phyloP scores from a whole-genome alignment of 495 filamentous ascomycete genomes.

The Xylaria flabelliformis region DNA sequence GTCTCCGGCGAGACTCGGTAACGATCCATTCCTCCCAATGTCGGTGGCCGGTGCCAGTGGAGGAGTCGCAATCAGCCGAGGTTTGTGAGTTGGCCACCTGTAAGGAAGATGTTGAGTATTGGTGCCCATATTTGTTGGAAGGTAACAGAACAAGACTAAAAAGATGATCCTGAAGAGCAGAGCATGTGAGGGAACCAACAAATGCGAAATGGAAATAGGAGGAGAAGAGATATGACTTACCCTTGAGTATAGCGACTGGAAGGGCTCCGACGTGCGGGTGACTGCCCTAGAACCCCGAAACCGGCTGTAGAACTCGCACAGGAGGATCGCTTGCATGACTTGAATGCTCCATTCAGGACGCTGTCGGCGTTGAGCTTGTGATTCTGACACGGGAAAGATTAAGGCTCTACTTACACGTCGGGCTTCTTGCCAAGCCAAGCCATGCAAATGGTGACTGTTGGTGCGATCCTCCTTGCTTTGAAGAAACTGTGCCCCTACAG shows the following conservation, averaged over 20 bases:
- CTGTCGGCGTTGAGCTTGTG: conserved; percentile 38
- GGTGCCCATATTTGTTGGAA: conserved; percentile 44
- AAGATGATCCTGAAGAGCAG: conserved; percentile 41
- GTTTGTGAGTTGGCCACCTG: conserved; percentile 48
- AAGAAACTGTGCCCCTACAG: conserved; percentile 55
- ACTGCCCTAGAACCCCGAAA: conserved; percentile 58
- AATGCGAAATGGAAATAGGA: conserved; percentile 39
- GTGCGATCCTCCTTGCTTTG: conserved; percentile 52
- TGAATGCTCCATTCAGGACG: conserved; percentile 53
- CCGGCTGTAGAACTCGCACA: conserved; percentile 60
- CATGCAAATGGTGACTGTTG: conserved; percentile 52
- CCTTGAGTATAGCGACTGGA: conserved; percentile 58
- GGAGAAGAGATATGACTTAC: conserved; percentile 52
- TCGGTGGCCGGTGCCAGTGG: conserved; percentile 34
- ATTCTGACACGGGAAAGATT: background rate
- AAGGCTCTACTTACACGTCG: conserved; percentile 35
- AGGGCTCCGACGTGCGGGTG: conserved; percentile 51
- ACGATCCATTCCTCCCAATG: conserved; percentile 58
- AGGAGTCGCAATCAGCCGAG: conserved; percentile 37
- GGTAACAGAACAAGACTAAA: conserved; percentile 46
- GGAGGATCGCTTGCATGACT: conserved; percentile 61
- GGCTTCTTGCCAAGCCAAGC: conserved; percentile 53
- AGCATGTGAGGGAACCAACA: conserved; percentile 48
- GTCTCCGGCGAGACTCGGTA: conserved; percentile 55
- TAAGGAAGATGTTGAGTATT: conserved; percentile 55